Conservation (phyloP, 306 rosid species). For the Vigna angularis region DNA sequence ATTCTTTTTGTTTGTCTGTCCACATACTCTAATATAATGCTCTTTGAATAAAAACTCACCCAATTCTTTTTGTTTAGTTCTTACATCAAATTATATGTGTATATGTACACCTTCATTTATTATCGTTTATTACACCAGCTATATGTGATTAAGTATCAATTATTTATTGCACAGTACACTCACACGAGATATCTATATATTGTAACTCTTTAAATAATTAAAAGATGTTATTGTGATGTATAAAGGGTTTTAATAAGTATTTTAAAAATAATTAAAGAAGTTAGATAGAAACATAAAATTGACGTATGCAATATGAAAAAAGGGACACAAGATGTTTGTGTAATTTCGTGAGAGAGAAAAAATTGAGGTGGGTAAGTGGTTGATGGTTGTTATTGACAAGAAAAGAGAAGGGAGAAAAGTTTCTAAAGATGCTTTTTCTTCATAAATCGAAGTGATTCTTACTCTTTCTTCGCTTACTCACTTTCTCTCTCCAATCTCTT, state of each 20-base stretch:
- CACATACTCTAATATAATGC: background rate
- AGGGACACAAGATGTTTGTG: background rate
- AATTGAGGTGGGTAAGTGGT: conserved; percentile 46
- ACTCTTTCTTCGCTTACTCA: background rate
- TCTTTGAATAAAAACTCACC: background rate
- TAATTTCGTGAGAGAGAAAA: background rate
- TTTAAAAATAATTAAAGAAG: no score
- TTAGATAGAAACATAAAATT: no score
- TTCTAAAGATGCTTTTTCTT: conserved; percentile 56
- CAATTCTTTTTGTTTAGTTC: conserved; percentile 4
- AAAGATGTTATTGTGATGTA: no score
- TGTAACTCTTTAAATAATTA: no score
- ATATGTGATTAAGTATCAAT: background rate
- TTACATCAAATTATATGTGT: background rate
- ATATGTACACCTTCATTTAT: background rate
- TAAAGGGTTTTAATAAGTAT: no score
- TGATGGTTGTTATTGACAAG: conserved; percentile 45
- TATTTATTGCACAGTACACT: conserved; percentile 6
- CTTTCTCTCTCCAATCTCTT: conserved; percentile 52
- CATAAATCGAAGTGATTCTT: conserved; percentile 44
- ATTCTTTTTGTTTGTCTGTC: background rate
- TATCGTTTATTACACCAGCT: background rate
- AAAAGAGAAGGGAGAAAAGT: conserved; percentile 47
- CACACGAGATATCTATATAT: no score
- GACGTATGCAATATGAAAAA: no score